Conservation (phyloP, 2,329 filamentous ascomycete genomes). For the Parasarocladium wereldwijsianum region DNA sequence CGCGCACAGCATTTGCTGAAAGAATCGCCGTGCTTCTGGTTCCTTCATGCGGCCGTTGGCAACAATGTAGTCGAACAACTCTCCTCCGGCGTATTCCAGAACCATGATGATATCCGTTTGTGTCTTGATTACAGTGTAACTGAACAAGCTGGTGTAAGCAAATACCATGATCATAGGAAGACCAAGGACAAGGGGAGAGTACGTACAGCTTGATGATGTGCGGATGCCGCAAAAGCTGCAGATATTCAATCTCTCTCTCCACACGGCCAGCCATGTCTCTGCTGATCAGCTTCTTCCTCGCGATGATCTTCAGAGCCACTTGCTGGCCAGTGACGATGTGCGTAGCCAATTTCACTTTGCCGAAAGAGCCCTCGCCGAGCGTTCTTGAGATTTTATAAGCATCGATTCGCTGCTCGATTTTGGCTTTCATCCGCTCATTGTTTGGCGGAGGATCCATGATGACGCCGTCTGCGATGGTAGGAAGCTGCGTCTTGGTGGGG, state of each 20-base stretch:
- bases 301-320: constrained; percentile 96
- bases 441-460: constrained; percentile 20
- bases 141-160: constrained; percentile 18
- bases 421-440: constrained; percentile 26
- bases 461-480: constrained; percentile 15
- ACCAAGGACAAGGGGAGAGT: neutral
- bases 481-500: constrained; percentile 6
- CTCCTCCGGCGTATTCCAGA: constrained; percentile 88
- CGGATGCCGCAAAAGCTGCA: constrained; percentile 86
- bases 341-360: constrained; percentile 93
- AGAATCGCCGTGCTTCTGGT: constrained; percentile 87
- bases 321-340: constrained; percentile 88
- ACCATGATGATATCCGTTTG: constrained; percentile 97
- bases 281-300: constrained; percentile 87
- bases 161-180: neutral
- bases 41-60: constrained; percentile 86
- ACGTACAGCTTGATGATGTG: constrained; percentile 96
- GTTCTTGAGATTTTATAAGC: constrained; percentile 86
- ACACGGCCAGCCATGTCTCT: constrained; percentile 96
- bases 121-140: constrained; percentile 94
- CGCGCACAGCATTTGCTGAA: constrained; percentile 97
- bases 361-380: constrained; percentile 91
- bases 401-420: constrained; percentile 71
- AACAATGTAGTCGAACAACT: constrained; percentile 97
- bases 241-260: constrained; percentile 94